Evolutionary conservation across 179 eudicot genomes (phyloP).

Genomic region (Beta macrorhiza): DNA sequence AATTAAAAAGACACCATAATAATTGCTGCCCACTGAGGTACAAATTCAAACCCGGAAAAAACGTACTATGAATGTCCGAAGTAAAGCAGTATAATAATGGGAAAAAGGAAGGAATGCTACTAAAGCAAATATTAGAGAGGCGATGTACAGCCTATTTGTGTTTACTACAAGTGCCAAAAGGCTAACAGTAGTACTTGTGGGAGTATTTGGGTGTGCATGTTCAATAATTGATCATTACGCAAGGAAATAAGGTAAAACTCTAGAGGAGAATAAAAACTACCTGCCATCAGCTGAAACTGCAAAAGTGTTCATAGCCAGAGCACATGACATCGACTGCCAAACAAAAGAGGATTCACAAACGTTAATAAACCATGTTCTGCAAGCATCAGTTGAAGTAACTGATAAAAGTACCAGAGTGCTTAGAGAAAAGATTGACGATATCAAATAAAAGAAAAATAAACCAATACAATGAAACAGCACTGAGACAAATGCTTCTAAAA

Average conservation of each 20-base stretch:
- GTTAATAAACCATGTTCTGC: background rate
- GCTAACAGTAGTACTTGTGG: background rate
- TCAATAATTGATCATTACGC: background rate
- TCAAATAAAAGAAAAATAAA: slow-evolving; percentile 9
- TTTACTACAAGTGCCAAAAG: background rate
- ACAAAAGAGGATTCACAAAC: slow-evolving; percentile 18
- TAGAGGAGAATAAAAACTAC: slow-evolving; percentile 36
- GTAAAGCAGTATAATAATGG: background rate
- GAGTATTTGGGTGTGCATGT: background rate
- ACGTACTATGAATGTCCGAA: background rate
- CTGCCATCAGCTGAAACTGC: slow-evolving; percentile 75
- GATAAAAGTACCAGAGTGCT: slow-evolving; percentile 8
- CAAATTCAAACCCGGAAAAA: background rate
- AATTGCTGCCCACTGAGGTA: background rate
- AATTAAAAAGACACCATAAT: background rate
- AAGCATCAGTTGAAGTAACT: slow-evolving; percentile 6
- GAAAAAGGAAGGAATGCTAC: background rate
- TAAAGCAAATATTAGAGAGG: background rate
- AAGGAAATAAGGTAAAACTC: background rate
- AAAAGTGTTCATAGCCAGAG: slow-evolving; percentile 81
- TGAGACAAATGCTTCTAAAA: background rate
- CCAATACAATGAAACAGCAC: slow-evolving; percentile 15
- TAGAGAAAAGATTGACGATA: slow-evolving; percentile 2
- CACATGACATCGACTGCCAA: slow-evolving; percentile 85
- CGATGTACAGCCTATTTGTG: background rate